A percentile compares a stretch with the other conserved stretches of the same genome.
These are phyloP conservation scores for Erodium maritimum DNA, from an alignment of 345 rosid species.

Conservation along the genomic window DNA sequence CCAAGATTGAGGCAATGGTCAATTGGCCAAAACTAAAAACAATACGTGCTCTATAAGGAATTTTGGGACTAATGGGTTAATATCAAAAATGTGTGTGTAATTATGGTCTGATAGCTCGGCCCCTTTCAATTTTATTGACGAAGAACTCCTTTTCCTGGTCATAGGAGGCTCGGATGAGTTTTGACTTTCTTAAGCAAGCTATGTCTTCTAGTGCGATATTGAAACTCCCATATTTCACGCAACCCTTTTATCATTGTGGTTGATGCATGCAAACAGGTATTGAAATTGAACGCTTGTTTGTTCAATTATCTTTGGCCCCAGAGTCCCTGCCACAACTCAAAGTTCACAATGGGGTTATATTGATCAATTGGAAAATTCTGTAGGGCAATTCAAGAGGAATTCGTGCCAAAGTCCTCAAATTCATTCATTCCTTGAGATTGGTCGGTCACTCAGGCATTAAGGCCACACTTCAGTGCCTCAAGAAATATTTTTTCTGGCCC, in stretches of 20 bases:
- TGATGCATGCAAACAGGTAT: background rate
- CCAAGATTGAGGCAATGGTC: background rate
- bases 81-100: background rate
- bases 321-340: too few relatives aligned
- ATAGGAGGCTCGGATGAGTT: background rate
- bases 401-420: too few relatives aligned
- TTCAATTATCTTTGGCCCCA: too few relatives aligned
- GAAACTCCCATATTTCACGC: background rate
- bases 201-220: background rate
- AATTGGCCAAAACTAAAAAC: background rate
- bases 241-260: background rate
- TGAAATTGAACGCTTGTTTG: too few relatives aligned
- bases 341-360: too few relatives aligned
- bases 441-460: too few relatives aligned
- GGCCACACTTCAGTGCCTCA: too few relatives aligned
- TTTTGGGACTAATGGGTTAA: conserved; percentile 1
- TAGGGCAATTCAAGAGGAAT: too few relatives aligned
- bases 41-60: background rate
- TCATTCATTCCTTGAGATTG: too few relatives aligned
- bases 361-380: too few relatives aligned
- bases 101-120: background rate
- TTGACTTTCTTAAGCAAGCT: background rate
- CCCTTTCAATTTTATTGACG: background rate
- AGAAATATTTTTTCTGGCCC: too few relatives aligned
- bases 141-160: background rate